Evolutionary conservation across 768 basidiomycete species (phyloP).

Genomic region (Sarcomyxa edulis): DNA sequence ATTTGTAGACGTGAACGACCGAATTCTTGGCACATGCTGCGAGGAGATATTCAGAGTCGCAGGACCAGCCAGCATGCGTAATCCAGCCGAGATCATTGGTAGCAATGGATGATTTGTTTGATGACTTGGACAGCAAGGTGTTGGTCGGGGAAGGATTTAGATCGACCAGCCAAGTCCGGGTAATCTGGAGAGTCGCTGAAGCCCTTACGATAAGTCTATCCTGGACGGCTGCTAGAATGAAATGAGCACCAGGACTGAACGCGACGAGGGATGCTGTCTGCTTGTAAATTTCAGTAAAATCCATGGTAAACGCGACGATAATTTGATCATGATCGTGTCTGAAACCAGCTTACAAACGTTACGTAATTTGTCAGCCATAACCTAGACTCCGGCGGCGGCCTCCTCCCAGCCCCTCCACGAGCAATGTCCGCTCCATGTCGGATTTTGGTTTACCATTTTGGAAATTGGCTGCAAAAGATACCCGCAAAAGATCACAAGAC

Average conservation of each 20-base stretch:
- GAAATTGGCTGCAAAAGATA: no score
- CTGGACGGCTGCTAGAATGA: constrained; percentile 74
- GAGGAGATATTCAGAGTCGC: constrained; percentile 82
- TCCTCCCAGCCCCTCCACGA: no score
- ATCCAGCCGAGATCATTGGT: constrained; percentile 38
- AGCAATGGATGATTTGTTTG: constrained; percentile 22
- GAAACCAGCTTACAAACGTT: no score
- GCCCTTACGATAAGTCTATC: constrained; percentile 81
- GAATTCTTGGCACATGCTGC: constrained; percentile 73
- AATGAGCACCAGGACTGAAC: constrained; percentile 86
- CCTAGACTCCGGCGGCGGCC: no score
- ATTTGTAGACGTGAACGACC: constrained; percentile 70
- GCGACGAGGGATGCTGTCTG: constrained; percentile 65
- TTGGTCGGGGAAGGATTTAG: constrained; percentile 46
- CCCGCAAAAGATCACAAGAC: no score
- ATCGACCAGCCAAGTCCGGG: constrained; percentile 73
- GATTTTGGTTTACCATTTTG: no score
- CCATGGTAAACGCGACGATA: constrained; percentile 40
- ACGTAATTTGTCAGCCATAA: no score
- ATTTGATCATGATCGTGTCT: neutral
- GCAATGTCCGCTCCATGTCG: no score
- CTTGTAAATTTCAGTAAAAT: constrained; percentile 83
- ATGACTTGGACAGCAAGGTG: constrained; percentile 30
- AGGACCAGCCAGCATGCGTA: constrained; percentile 80
- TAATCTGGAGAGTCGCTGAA: constrained; percentile 78